Evolutionary conservation across 75 land plant genomes (phyloP).

Genomic region (Picea glauca): DNA sequence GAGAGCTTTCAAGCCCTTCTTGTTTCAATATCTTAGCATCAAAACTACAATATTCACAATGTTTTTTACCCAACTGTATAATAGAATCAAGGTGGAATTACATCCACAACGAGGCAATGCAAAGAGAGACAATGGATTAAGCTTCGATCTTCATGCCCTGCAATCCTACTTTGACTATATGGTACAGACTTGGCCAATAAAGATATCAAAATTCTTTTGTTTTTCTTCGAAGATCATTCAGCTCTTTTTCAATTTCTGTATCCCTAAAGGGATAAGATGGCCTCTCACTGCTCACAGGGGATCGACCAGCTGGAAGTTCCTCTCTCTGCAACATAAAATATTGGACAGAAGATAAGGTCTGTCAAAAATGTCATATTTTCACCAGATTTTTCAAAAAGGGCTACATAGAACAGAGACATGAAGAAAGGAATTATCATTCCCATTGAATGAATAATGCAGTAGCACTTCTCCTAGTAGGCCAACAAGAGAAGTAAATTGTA

Average conservation of each 20-base stretch:
- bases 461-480: neutral
- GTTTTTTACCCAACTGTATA: too few species aligned
- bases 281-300: conserved; percentile 46
- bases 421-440: neutral
- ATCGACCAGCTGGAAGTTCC: conserved; percentile 88
- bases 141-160: too few species aligned
- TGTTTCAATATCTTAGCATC: too few species aligned
- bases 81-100: too few species aligned
- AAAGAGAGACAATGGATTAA: too few species aligned
- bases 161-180: neutral
- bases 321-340: conserved; percentile 46
- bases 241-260: conserved; percentile 77
- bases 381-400: neutral
- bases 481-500: neutral
- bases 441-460: neutral
- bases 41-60: too few species aligned
- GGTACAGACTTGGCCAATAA: conserved; percentile 8
- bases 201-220: conserved; percentile 56
- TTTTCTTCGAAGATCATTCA: conserved; percentile 77
- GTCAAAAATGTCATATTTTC: neutral
- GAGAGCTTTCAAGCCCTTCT: too few species aligned
- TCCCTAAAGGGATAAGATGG: conserved; percentile 65
- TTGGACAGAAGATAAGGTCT: neutral
- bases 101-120: too few species aligned
- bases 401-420: neutral